Conservation (phyloP, 257 asterid species). For the Solanum bukasovii region DNA sequence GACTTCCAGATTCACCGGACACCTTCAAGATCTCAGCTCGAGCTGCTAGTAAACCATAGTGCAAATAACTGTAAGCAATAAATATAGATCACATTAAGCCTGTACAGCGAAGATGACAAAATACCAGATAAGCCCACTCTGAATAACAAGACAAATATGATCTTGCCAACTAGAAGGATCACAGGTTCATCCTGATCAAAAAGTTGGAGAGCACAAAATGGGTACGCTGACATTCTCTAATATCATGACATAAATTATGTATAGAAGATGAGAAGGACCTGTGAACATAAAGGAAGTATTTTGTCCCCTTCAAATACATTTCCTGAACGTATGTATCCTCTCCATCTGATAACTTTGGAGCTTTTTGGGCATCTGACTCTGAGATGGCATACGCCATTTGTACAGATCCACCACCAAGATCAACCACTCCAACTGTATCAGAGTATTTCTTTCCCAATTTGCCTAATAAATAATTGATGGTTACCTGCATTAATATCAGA, state of each 20-base stretch:
- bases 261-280: slow-evolving; percentile 15
- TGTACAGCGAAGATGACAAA: not conserved
- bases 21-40: slow-evolving; percentile 45
- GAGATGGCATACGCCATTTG: slow-evolving; percentile 47
- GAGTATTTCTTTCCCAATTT: slow-evolving; percentile 35
- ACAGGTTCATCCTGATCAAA: not conserved
- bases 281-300: slow-evolving; percentile 38
- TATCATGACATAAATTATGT: not conserved
- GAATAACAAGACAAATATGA: not conserved
- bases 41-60: slow-evolving; percentile 39
- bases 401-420: slow-evolving; percentile 61
- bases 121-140: not conserved
- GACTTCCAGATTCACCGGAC: slow-evolving; percentile 26
- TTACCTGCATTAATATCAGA: slow-evolving; percentile 26
- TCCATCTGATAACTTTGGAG: slow-evolving; percentile 25
- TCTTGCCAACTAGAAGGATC: not conserved
- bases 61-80: slow-evolving; percentile 24
- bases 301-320: slow-evolving; percentile 31
- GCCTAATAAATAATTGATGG: slow-evolving; percentile 57
- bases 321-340: slow-evolving; percentile 29
- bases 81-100: not conserved
- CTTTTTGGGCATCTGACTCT: slow-evolving; percentile 33
- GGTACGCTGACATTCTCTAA: not conserved
- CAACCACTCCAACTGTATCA: slow-evolving; percentile 58
- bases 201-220: not conserved